Evolutionary conservation across 2,329 filamentous ascomycete species (phyloP).

Genomic region (Phoma sp.): DNA sequence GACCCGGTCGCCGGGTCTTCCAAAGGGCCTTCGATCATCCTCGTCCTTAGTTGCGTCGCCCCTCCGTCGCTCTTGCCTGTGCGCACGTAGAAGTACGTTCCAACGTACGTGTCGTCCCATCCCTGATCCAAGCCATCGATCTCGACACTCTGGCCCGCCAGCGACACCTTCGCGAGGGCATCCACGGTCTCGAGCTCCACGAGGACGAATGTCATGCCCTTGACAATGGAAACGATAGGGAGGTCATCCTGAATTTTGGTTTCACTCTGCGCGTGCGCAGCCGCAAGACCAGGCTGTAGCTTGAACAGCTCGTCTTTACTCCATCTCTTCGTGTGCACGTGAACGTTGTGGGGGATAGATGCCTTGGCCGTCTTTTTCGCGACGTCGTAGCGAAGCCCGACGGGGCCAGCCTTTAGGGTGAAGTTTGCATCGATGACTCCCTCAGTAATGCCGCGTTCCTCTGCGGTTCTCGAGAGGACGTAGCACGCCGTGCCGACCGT

Average conservation of each 20-base stretch:
- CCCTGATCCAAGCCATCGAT: slow-evolving; percentile 51
- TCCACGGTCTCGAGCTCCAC: slow-evolving; percentile 67
- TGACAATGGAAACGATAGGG: slow-evolving; percentile 62
- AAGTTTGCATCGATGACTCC: slow-evolving; percentile 47
- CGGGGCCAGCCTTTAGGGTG: slow-evolving; percentile 54
- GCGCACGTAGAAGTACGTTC: slow-evolving; percentile 66
- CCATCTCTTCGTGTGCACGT: slow-evolving; percentile 36
- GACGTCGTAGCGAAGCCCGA: slow-evolving; percentile 51
- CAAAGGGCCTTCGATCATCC: slow-evolving; percentile 63
- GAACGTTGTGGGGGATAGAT: slow-evolving; percentile 69
- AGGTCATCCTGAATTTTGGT: slow-evolving; percentile 30
- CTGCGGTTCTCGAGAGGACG: slow-evolving; percentile 46
- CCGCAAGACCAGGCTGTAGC: slow-evolving; percentile 47
- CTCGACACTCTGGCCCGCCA: slow-evolving; percentile 36
- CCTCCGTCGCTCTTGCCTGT: slow-evolving; percentile 39
- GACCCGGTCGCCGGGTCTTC: slow-evolving; percentile 61
- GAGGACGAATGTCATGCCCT: slow-evolving; percentile 76
- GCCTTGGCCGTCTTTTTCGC: slow-evolving; percentile 60
- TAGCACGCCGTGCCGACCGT: slow-evolving; percentile 63
- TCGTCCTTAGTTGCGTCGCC: slow-evolving; percentile 57
- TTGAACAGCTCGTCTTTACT: slow-evolving; percentile 32
- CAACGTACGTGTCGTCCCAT: slow-evolving; percentile 62
- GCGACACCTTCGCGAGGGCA: slow-evolving; percentile 58
- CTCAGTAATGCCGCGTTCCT: slow-evolving; percentile 21
- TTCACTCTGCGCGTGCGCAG: slow-evolving; percentile 21